Percentiles rank a stretch among this genome's conserved stretches.
These are phyloP conservation scores for Nicotiana obtusifolia DNA, from an alignment of 257 asterid genomes.

Conservation along the genomic window DNA sequence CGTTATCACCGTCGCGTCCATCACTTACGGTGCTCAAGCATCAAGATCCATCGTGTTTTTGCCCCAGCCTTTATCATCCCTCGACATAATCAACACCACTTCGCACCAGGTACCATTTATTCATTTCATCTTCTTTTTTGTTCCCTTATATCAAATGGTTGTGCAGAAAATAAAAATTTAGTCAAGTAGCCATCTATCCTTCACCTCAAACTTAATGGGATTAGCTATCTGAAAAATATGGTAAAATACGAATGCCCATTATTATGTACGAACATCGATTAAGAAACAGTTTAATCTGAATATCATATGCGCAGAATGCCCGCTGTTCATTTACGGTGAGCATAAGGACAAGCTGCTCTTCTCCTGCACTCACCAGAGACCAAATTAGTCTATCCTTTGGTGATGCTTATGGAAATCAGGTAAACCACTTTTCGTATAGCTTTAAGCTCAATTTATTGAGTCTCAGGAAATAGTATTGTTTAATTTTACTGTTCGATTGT, in stretches of 20 bases:
- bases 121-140: neutral
- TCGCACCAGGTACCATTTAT: neutral
- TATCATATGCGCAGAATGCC: neutral
- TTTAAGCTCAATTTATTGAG: neutral
- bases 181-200: neutral
- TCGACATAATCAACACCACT: constrained; percentile 8
- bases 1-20: neutral
- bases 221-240: neutral
- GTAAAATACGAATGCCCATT: neutral
- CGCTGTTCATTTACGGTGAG: constrained; percentile 60
- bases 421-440: neutral
- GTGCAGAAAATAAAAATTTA: neutral
- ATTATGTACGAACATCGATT: neutral
- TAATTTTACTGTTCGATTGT: neutral
- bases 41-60: constrained; percentile 8
- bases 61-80: constrained; percentile 1
- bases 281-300: neutral
- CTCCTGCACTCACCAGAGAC: constrained; percentile 65
- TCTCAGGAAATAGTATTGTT: neutral
- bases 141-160: neutral
- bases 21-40: neutral
- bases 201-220: neutral
- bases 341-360: constrained; percentile 80
- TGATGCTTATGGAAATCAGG: constrained; percentile 98
- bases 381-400: constrained; percentile 87